A percentile compares a stretch with the other conserved stretches of the same genome.
Evolutionary conservation across 805 yeast species (phyloP).

Genomic region (Saccharomycopsis schoenii): DNA sequence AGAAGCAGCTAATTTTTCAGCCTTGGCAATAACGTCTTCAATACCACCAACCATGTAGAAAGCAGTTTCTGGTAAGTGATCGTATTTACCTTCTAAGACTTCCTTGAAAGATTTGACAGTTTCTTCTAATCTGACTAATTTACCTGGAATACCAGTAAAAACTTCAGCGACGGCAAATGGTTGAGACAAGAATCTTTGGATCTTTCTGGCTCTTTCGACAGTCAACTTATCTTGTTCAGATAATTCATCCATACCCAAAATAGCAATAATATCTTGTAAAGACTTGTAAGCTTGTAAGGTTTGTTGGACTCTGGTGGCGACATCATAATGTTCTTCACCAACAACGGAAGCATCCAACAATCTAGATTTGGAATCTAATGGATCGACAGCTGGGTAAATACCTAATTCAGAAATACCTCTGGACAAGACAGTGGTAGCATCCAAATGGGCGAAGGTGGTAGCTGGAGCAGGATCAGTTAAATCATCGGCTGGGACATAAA

Average conservation of each 20-base stretch:
- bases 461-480: conserved; percentile 99
- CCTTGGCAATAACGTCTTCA: conserved; percentile 97
- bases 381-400: conserved; percentile 99
- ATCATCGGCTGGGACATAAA: conserved; percentile 99
- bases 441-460: conserved; percentile 99
- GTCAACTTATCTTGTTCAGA: conserved; percentile 97
- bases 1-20: conserved; percentile 80
- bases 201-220: conserved; percentile 99
- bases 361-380: conserved; percentile 98
- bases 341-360: conserved; percentile 94
- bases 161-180: conserved; percentile 99
- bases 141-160: conserved; percentile 99
- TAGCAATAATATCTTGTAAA: conserved; percentile 99
- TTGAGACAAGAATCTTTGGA: conserved; percentile 99
- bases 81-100: conserved; percentile 97
- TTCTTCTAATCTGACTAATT: conserved; percentile 92
- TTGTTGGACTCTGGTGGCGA: conserved; percentile 92
- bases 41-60: conserved; percentile 99
- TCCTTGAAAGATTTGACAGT: conserved; percentile 92
- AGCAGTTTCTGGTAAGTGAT: conserved; percentile 97
- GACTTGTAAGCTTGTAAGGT: conserved; percentile 99
- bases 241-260: conserved; percentile 99
- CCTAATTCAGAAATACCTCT: conserved; percentile 99
- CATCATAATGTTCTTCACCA: conserved; percentile 97
- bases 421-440: conserved; percentile 99